A percentile compares a stretch with the other conserved stretches of the same genome.
phyloP scores from a whole-genome alignment of 2,329 filamentous ascomycete genomes.

The Neobulgaria alba region DNA sequence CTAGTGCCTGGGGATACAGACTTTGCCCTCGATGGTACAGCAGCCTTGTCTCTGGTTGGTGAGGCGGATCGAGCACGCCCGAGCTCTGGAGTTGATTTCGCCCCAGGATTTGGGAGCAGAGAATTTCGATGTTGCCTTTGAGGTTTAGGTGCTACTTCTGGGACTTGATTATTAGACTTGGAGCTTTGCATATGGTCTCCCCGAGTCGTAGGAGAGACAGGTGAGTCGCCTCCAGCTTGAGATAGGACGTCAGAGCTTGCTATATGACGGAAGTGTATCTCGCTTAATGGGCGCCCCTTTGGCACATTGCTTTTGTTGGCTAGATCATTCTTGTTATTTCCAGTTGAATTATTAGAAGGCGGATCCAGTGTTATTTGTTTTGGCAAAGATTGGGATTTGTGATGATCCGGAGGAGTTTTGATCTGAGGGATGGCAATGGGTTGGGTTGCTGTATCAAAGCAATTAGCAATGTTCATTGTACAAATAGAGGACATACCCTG shows the following conservation, averaged over 20 bases:
- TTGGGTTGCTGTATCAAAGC: not conserved
- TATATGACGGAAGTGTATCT: not conserved
- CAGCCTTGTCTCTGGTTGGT: not conserved
- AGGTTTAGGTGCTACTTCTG: too few species aligned
- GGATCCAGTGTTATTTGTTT: not conserved
- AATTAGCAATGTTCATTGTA: not conserved
- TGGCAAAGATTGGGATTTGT: not conserved
- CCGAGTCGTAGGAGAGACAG: too few species aligned
- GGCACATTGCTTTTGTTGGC: not conserved
- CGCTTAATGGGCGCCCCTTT: not conserved
- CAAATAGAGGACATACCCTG: not conserved
- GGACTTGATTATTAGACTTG: not conserved
- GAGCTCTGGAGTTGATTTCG: not conserved
- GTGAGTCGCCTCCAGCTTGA: not conserved
- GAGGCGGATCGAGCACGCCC: not conserved
- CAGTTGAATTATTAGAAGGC: not conserved
- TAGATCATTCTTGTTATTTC: not conserved
- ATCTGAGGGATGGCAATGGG: not conserved
- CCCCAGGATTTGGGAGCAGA: not conserved
- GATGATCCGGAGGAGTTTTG: not conserved
- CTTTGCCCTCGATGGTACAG: not conserved
- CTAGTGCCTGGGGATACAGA: too few species aligned
- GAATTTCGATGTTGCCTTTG: too few species aligned
- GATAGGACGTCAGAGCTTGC: not conserved
- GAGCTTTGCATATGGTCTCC: too few species aligned